These are phyloP conservation scores for Lagenidium giganteum DNA, from an alignment of 352 stramenopile genomes.

Conservation along the genomic window DNA sequence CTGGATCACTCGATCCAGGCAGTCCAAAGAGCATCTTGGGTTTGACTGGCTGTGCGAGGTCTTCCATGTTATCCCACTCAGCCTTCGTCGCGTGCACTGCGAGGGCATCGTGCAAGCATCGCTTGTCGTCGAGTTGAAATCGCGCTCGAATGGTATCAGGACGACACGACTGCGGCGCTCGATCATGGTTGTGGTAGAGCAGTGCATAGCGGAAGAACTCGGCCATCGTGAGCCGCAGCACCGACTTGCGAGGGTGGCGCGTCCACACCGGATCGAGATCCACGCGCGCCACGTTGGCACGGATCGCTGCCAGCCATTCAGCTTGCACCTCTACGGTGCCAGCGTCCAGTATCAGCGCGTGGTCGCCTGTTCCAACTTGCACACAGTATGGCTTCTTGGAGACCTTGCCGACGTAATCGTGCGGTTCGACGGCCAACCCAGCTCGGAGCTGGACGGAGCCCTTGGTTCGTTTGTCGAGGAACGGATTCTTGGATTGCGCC, in stretches of 20 bases:
- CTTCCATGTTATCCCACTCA: conserved; percentile 53
- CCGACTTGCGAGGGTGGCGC: conserved; percentile 35
- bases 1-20: conserved; percentile 11
- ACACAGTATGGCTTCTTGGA: conserved; percentile 58
- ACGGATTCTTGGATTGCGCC: conserved; percentile 44
- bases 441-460: conserved; percentile 30
- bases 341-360: conserved; percentile 56
- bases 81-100: conserved; percentile 33
- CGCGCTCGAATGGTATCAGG: conserved; percentile 32
- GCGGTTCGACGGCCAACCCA: conserved; percentile 29
- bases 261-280: conserved; percentile 53
- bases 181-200: conserved; percentile 48
- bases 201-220: conserved; percentile 59
- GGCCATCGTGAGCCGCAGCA: conserved; percentile 47
- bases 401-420: conserved; percentile 66
- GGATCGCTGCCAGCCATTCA: conserved; percentile 57
- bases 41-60: conserved; percentile 31
- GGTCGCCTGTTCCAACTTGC: conserved; percentile 40
- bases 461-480: conserved; percentile 44
- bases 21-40: conserved; percentile 35
- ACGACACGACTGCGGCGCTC: conserved; percentile 13
- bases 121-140: conserved; percentile 46
- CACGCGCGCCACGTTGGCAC: conserved; percentile 60
- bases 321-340: conserved; percentile 48
- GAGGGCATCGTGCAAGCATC: conserved; percentile 46